These are phyloP conservation scores for Aspergillus versicolor DNA, from an alignment of 2,329 filamentous ascomycete species.

Conservation along the genomic window DNA sequence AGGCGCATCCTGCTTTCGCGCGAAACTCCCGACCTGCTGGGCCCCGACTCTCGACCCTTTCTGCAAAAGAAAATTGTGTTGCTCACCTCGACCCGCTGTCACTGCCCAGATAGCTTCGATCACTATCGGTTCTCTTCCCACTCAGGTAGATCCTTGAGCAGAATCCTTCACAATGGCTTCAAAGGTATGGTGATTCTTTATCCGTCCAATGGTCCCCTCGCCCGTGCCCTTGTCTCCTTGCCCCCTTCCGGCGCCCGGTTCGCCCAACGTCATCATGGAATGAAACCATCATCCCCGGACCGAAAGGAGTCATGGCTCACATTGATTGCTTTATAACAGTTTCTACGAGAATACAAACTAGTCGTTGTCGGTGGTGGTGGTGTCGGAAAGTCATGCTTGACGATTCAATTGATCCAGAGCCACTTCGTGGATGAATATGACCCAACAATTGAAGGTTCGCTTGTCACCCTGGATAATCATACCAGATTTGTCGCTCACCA, in stretches of 20 bases:
- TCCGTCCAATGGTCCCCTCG: background rate
- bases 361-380: constrained; percentile 97
- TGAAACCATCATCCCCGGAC: background rate
- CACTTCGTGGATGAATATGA: constrained; percentile 99
- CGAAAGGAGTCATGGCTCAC: constrained; percentile 23
- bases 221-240: constrained; percentile 4
- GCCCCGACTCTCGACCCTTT: constrained; percentile 27
- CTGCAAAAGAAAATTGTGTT: constrained; percentile 29
- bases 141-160: constrained; percentile 12
- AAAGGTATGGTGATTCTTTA: constrained; percentile 23
- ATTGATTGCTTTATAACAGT: constrained; percentile 49
- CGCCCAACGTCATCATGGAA: constrained; percentile 2
- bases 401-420: constrained; percentile 91
- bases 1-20: constrained; percentile 24
- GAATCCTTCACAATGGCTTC: constrained; percentile 28
- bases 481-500: constrained; percentile 20
- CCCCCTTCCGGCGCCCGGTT: constrained; percentile 6
- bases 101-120: constrained; percentile 25
- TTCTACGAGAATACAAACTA: constrained; percentile 88
- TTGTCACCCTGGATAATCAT: constrained; percentile 19
- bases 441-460: constrained; percentile 89
- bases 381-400: constrained; percentile 98
- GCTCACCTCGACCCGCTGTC: constrained; percentile 23
- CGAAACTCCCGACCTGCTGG: constrained; percentile 27
- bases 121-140: constrained; percentile 14